These are phyloP conservation scores for Citrullus colocynthis DNA, from an alignment of 306 rosid species.

Conservation along the genomic window DNA sequence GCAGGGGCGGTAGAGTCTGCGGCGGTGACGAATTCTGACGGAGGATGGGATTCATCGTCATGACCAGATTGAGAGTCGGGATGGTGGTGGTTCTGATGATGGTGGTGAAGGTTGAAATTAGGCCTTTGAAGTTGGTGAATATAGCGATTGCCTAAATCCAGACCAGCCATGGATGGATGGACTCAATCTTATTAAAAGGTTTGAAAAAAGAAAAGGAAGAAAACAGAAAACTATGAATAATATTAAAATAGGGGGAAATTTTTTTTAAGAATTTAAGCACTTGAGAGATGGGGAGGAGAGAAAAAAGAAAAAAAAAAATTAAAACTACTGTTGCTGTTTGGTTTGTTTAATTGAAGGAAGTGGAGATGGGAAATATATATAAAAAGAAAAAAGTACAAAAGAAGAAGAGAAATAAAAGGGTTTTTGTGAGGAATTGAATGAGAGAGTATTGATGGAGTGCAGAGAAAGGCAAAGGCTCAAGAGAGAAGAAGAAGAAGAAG, in stretches of 20 bases:
- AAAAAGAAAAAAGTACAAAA: not conserved
- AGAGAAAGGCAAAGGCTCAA: slow-evolving; percentile 32
- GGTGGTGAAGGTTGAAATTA: slow-evolving; percentile 46
- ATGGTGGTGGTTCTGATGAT: not conserved
- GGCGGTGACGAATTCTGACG: not conserved
- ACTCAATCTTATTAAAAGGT: slow-evolving; percentile 19
- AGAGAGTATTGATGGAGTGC: slow-evolving; percentile 23
- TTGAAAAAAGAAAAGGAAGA: slow-evolving; percentile 6
- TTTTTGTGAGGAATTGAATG: slow-evolving; percentile 4
- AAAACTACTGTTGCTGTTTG: slow-evolving; percentile 17
- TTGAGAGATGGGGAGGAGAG: not conserved
- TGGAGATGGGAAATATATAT: not conserved
- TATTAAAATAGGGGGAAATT: slow-evolving; percentile 7
- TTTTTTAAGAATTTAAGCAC: slow-evolving; percentile 7
- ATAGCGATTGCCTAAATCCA: slow-evolving; percentile 75
- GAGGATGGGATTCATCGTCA: slow-evolving; percentile 19
- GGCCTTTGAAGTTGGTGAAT: slow-evolving; percentile 49
- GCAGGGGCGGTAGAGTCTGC: not conserved
- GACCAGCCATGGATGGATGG: slow-evolving; percentile 71
- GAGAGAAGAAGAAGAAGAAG: not conserved
- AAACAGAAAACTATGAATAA: slow-evolving; percentile 55
- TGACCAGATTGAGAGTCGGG: slow-evolving; percentile 22
- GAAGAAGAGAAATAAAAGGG: not conserved
- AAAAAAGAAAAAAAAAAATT: slow-evolving; percentile 2
- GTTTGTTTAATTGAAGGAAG: slow-evolving; percentile 21